Conservation (phyloP, 805 yeast species). For the Candida boidinii region DNA sequence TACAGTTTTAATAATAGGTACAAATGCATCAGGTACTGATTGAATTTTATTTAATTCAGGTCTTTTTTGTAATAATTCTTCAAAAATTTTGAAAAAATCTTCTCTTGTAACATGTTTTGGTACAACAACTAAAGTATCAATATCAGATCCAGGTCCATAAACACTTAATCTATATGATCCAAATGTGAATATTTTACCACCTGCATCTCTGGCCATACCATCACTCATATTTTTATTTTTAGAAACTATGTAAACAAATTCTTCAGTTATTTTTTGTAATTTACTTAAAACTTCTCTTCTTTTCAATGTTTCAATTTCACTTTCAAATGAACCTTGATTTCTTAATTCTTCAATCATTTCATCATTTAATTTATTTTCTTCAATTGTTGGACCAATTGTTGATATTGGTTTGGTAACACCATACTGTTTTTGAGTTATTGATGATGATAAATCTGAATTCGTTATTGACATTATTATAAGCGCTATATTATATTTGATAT, state of each 20-base stretch:
- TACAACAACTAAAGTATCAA: constrained; percentile 92
- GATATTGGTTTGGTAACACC: constrained; percentile 86
- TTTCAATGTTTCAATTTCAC: constrained; percentile 73
- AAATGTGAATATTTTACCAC: constrained; percentile 94
- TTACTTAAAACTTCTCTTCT: constrained; percentile 66
- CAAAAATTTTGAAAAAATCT: constrained; percentile 82
- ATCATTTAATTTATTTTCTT: constrained; percentile 72
- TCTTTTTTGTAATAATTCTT: constrained; percentile 54
- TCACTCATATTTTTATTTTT: constrained; percentile 85
- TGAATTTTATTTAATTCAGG: constrained; percentile 86
- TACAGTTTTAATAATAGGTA: constrained; percentile 89
- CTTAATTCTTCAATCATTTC: constrained; percentile 70
- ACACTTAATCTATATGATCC: constrained; percentile 95
- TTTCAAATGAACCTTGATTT: constrained; percentile 80
- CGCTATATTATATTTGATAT: no score
- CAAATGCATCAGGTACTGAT: constrained; percentile 93
- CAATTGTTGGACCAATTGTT: constrained; percentile 72
- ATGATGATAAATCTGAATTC: no score
- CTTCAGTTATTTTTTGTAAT: constrained; percentile 66
- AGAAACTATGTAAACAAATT: constrained; percentile 79
- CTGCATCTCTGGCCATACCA: constrained; percentile 96
- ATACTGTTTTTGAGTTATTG: no score
- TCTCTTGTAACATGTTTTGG: constrained; percentile 92
- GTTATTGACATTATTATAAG: no score
- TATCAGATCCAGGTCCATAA: constrained; percentile 97